These are phyloP conservation scores for Arxiozyma telluris DNA, from an alignment of 1,139 yeast species.

Conservation along the genomic window DNA sequence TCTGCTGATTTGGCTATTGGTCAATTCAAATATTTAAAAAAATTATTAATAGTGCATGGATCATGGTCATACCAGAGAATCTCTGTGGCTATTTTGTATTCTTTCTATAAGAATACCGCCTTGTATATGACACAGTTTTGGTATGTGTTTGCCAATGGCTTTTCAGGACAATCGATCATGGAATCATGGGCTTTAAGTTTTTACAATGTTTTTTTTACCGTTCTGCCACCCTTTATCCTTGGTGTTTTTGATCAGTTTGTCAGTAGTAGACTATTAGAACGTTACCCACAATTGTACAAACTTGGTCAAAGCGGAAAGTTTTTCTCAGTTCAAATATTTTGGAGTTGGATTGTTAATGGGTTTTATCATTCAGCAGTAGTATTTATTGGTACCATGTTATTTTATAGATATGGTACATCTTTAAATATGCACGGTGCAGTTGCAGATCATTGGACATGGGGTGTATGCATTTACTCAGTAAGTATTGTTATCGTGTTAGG, in stretches of 20 bases:
- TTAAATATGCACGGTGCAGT: constrained; percentile 53
- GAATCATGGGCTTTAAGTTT: constrained; percentile 98
- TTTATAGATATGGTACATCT: constrained; percentile 61
- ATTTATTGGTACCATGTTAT: constrained; percentile 61
- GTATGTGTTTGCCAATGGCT: constrained; percentile 89
- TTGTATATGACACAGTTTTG: constrained; percentile 97
- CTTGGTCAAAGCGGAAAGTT: constrained; percentile 83
- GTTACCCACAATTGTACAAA: constrained; percentile 88
- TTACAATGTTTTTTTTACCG: constrained; percentile 93
- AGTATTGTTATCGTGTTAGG: constrained; percentile 86
- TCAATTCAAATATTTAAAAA: constrained; percentile 79
- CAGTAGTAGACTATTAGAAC: constrained; percentile 75
- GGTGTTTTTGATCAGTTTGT: constrained; percentile 97
- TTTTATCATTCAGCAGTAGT: constrained; percentile 87
- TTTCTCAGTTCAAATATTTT: constrained; percentile 83
- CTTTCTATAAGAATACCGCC: constrained; percentile 92
- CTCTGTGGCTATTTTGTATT: constrained; percentile 83
- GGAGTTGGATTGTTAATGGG: constrained; percentile 97
- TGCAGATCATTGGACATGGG: constrained; percentile 96
- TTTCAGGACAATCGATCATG: constrained; percentile 89
- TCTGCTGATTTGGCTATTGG: constrained; percentile 97
- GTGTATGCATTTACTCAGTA: constrained; percentile 80
- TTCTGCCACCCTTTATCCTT: constrained; percentile 87
- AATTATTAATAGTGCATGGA: constrained; percentile 85
- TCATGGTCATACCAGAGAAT: constrained; percentile 96